Evolutionary conservation across 2,329 filamentous ascomycete genomes (phyloP), one percentile per base, ranked within the genome.

Genomic region (Penicillium sp.): DNA sequence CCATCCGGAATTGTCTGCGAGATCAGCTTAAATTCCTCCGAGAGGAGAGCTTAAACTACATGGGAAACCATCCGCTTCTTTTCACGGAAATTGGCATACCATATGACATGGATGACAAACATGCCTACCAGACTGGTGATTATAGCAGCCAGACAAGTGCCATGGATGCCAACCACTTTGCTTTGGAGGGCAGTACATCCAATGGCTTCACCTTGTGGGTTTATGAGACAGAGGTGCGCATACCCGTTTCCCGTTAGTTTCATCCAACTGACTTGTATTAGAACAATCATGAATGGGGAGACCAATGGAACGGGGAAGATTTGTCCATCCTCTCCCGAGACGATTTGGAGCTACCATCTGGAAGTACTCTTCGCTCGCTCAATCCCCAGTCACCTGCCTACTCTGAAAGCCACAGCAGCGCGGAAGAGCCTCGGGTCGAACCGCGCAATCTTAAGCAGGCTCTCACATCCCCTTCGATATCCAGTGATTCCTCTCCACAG

Each of bases 241-340:
- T 25, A 11, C 36, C 14, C 10, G 3, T 8, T 8, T 20, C n/a
- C 9, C 7, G 13, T 43, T 14, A 11, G 30, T 41, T 18, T 16
- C 31, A 14, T 16, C 27, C 3, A 39, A 9, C 30, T 41, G n/a
- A 44, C 11, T 38, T 31, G 42, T 4, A 41, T 10, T 59, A 89
- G 80, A 99, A 97, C 68, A 87, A 87, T 55, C 94, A 99, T 67
- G 79, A 87, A 65, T 87, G 89, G 74, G 94, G 94, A 48, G 94
- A 99, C 64, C 85, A 90, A 59, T 99, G 94, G 94, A 99, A 99
- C 61, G 94, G 94, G 42, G 94, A 99, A 71, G 94, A 99, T 69
- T 74, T 99, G 30, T 96, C 92, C 5, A 94, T 99, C 48, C 88
- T 85, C 67, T 96, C 90, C 0, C 63, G 83, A 5, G 92, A 99